Conservation (phyloP, 108 stramenopile species). For the Fragilaria crotonensis region DNA sequence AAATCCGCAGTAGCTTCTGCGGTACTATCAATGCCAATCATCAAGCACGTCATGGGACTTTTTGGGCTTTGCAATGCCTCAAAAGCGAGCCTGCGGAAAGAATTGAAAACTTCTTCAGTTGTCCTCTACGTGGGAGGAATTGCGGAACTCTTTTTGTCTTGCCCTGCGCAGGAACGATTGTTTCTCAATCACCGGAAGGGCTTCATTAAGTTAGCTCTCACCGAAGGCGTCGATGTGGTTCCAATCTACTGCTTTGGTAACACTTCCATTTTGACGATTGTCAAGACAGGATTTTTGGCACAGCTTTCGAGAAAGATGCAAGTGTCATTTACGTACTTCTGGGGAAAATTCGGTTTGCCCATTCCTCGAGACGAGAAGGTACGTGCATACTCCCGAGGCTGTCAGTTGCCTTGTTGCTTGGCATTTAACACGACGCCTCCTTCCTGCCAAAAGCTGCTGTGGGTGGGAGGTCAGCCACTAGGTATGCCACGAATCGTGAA, state of each 20-base stretch:
- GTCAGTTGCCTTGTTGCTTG: too few species aligned
- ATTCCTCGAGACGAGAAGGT: conserved; percentile 53
- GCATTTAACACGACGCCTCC: too few species aligned
- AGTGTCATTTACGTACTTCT: conserved; percentile 46
- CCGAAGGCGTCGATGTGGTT: conserved; percentile 48
- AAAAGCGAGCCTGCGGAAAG: conserved; percentile 8
- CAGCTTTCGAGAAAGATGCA: conserved; percentile 44
- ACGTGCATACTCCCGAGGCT: too few species aligned
- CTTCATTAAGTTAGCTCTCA: conserved; percentile 52
- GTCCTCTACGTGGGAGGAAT: conserved; percentile 14
- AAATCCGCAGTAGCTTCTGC: conserved; percentile 39
- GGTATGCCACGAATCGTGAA: conserved; percentile 37
- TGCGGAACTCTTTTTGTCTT: conserved; percentile 11
- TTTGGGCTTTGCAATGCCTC: conserved; percentile 52
- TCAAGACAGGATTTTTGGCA: conserved; percentile 34
- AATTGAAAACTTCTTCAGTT: conserved; percentile 21
- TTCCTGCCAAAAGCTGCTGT: conserved; percentile 48
- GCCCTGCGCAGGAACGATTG: conserved; percentile 5
- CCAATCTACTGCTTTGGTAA: conserved; percentile 44
- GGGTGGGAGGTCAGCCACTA: conserved; percentile 35
- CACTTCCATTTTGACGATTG: conserved; percentile 25
- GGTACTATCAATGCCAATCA: conserved; percentile 27
- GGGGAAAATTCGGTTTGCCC: conserved; percentile 53
- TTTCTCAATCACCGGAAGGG: conserved; percentile 52
- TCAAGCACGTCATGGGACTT: conserved; percentile 60